These are phyloP conservation scores for Xylariaceae sp. DNA, from an alignment of 2,329 filamentous ascomycete genomes.

Conservation along the genomic window DNA sequence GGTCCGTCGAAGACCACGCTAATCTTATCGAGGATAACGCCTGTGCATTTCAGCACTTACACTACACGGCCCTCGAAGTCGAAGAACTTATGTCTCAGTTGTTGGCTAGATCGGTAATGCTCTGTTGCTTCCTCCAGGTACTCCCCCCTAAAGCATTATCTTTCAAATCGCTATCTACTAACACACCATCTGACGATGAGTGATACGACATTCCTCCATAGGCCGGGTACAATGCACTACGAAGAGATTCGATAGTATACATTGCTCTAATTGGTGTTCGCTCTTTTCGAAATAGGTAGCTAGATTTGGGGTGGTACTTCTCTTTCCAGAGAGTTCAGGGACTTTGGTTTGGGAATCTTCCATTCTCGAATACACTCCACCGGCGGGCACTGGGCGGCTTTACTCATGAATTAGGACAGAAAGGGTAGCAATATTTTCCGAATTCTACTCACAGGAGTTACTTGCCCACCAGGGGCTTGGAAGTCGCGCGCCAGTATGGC, in stretches of 20 bases:
- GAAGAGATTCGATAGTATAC: not conserved
- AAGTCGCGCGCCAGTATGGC: too few relatives aligned
- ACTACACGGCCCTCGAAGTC: too few relatives aligned
- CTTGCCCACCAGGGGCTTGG: too few relatives aligned
- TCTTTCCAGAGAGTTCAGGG: not conserved
- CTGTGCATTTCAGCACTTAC: too few relatives aligned
- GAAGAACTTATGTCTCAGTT: too few relatives aligned
- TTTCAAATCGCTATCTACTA: not conserved
- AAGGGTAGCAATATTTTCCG: too few relatives aligned
- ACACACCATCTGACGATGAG: not conserved
- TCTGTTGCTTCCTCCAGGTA: too few relatives aligned
- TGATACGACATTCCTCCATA: not conserved
- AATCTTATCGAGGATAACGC: too few relatives aligned
- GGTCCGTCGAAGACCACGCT: too few relatives aligned
- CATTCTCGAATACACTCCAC: not conserved
- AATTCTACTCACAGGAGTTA: not conserved
- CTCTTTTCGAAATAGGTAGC: not conserved
- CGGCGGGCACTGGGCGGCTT: not conserved
- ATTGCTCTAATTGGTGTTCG: not conserved
- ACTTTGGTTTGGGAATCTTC: not conserved
- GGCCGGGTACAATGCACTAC: not conserved
- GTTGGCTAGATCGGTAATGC: too few relatives aligned
- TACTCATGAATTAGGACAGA: not conserved
- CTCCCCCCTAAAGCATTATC: too few relatives aligned
- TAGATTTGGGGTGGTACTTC: not conserved